Conservation (phyloP, 139 green algal genomes). For the Asterochloris sp. region DNA sequence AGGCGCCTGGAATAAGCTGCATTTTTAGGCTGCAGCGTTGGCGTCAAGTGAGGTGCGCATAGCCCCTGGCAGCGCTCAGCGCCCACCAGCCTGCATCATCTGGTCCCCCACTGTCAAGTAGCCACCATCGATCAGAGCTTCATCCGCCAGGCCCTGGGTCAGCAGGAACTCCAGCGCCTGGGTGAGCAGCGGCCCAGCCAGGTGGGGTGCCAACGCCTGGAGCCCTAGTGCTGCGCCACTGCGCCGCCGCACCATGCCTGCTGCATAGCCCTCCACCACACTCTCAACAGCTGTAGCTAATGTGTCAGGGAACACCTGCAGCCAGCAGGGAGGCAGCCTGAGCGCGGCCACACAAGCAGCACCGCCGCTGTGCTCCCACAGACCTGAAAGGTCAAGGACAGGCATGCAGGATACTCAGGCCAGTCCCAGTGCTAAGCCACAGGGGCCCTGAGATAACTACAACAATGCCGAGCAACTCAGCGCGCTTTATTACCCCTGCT, state of each 20-base stretch:
- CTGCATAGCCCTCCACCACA: constrained; percentile 22
- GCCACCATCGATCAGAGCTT: constrained; percentile 19
- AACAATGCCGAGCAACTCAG: background rate
- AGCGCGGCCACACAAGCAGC: background rate
- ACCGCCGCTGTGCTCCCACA: background rate
- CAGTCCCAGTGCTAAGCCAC: background rate
- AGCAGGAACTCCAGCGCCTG: constrained; percentile 83
- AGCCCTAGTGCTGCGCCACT: constrained; percentile 67
- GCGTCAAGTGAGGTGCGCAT: no score
- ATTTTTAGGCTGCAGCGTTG: no score
- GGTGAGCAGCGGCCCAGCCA: constrained; percentile 54
- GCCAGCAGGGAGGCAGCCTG: constrained; percentile 1
- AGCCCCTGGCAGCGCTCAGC: background rate
- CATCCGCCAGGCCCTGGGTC: constrained; percentile 68
- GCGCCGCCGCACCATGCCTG: constrained; percentile 17
- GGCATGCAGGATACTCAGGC: background rate
- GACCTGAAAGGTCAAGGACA: background rate
- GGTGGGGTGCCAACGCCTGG: constrained; percentile 34
- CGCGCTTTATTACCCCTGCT: background rate
- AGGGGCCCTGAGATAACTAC: background rate
- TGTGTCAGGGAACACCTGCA: constrained; percentile 30
- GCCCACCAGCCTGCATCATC: constrained; percentile 68
- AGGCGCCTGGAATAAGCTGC: no score
- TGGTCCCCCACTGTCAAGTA: constrained; percentile 40
- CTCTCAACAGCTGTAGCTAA: constrained; percentile 27